Evolutionary conservation across 108 stramenopile genomes (phyloP), one percentile per base, ranked within the genome.

Genomic region (Poteriospumella lacustris): DNA sequence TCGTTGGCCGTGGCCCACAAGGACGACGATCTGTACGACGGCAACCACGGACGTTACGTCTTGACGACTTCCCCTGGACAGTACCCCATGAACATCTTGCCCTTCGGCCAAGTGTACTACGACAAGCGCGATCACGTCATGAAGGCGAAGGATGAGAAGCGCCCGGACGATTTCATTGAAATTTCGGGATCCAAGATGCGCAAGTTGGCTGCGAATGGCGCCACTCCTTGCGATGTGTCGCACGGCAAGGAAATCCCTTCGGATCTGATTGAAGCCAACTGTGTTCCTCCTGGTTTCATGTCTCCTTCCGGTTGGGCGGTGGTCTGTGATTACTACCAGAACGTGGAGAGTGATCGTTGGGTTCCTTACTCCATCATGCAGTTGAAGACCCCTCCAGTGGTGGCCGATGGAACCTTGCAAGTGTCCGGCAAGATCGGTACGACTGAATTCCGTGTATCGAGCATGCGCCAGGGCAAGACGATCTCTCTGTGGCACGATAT

Each of bases 101-200:
- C 91, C 79, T 97, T 97, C 86, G 92, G 91, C 76, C 93, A 97
- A 89, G 95, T 97, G 84, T 95, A 95, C 92, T 97, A 97, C 83
- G 97, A 97, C 79, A 89, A 90, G 69, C 88, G 88, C 42, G 93
- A 93, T 77, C 96, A 96, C 86, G 90, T 90, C 64, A 97, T 97
- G 97, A 96, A 94, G 79, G 84, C 91, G 1, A 92, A 92, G 0
- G 97, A 96, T 75, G 86, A 88, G 76, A 76, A 68, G 29, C 89
- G 97, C 36, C 67, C 43, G 47, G 84, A 93, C 42, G 97, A 97
- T 83, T 97, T 97, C 84, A 97, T 97, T 77, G 90, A 90, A 79
- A 97, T 97, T 80, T 92, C 91, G 39, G 97, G 97, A 80, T 89
- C 92, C 33, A 97, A 96, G 80, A 97, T 97, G 97, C 87, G 97